Base-by-base conservation (phyloP, 352 stramenopile genomes). In the Phytophthora constricta region DNA sequence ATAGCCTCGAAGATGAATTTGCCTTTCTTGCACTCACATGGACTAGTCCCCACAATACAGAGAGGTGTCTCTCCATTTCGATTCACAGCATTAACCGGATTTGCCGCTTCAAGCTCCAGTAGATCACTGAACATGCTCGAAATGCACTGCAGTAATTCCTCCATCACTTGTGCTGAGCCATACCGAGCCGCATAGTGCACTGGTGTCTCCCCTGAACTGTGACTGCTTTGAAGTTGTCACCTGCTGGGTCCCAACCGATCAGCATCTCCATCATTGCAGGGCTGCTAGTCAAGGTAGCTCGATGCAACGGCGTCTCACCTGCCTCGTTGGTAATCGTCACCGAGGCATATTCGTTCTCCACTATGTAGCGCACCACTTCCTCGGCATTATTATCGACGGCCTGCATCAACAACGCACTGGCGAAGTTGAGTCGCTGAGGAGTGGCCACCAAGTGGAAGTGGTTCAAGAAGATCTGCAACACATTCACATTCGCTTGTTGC, bases 381-480 rank as follows among this genome's bases (percentile, higher is more conserved):
- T 70, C 62, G 2, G 19, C 31, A 4, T 27, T 11, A 2, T 8
- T 16, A 0, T 65, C 54, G 0, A 76, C 58, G 4, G 71, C 62
- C 10, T 65, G 42, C 2, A 73, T 11, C 5, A 79, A 19, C 4
- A 75, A 42, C 2, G 47, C 16, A 1, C 17, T 25, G 10, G 42
- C 58, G 13, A 76, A 79, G 28, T 79, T 49, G 1, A 33, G 49
- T 11, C 67, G 58, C 4, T 58, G 19, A 1, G 59, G 14, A 2
- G 62, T 79, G 0, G 41, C 45, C 19, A 74, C 72, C 4, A 56
- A 58, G 17, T 67, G 58, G 26, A 72, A 59, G 26, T 79, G 67
- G 27, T 79, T 76, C 17, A 79, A 19, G 41, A 79, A 64, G 5
- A 79, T 31, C 47, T 79, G 72, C 1, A 79, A 31, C 4, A 70